These are phyloP conservation scores for Schrenkiella parvula DNA, from an alignment of 345 rosid genomes.

Conservation along the genomic window DNA sequence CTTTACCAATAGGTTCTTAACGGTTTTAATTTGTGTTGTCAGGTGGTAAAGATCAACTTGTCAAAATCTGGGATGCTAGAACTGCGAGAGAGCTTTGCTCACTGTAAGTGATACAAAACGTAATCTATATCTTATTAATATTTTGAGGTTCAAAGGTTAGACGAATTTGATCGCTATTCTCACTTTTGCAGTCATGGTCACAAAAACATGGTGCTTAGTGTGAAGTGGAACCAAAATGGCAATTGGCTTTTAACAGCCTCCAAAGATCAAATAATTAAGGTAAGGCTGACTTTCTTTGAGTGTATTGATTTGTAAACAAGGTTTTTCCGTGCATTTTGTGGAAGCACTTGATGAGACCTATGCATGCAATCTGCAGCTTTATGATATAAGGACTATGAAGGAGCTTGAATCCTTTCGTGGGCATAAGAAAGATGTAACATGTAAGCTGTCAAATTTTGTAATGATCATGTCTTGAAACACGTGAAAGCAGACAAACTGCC, in stretches of 20 bases:
- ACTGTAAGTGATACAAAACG: slow-evolving; percentile 51
- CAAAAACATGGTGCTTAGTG: slow-evolving; percentile 93
- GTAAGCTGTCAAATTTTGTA: slow-evolving; percentile 45
- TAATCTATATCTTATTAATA: background rate
- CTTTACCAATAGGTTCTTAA: background rate
- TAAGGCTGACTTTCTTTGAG: slow-evolving; percentile 21
- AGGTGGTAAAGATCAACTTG: slow-evolving; percentile 98
- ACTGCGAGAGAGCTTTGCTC: slow-evolving; percentile 86
- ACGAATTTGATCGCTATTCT: slow-evolving; percentile 17
- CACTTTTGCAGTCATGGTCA: slow-evolving; percentile 86
- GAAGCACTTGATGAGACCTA: slow-evolving; percentile 12
- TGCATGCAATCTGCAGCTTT: slow-evolving; percentile 53
- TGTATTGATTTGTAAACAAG: background rate
- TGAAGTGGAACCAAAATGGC: slow-evolving; percentile 99
- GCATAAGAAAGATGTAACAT: slow-evolving; percentile 85
- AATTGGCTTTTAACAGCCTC: slow-evolving; percentile 95
- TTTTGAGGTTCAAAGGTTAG: background rate
- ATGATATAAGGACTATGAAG: slow-evolving; percentile 97
- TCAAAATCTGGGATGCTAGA: slow-evolving; percentile 99
- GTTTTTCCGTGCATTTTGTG: background rate
- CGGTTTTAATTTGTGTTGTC: slow-evolving; percentile 16
- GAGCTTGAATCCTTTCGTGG: slow-evolving; percentile 99
- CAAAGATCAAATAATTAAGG: slow-evolving; percentile 98
- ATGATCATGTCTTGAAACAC: slow-evolving; percentile 13
- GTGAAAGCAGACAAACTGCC: background rate